Percentiles rank a stretch among this genome's conserved stretches.
Conservation (phyloP, 306 rosid genomes). For the Prunus mira region DNA sequence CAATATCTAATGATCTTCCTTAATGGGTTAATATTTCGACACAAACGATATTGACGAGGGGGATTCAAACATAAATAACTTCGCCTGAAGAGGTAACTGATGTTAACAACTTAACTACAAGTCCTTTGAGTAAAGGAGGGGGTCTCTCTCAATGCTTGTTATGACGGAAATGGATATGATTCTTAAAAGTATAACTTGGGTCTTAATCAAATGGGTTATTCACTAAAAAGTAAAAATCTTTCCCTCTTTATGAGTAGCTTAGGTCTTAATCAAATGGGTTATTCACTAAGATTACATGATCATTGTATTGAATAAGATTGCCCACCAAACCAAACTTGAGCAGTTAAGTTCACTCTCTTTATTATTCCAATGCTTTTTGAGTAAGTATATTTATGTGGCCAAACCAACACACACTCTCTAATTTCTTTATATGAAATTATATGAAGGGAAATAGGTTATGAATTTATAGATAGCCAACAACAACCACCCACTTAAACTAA, state of each 20-base stretch:
- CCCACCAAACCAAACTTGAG: slow-evolving; percentile 6
- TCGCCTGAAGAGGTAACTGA: too few relatives aligned
- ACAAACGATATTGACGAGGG: too few relatives aligned
- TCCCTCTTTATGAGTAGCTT: not conserved
- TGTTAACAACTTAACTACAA: too few relatives aligned
- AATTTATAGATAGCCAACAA: not conserved
- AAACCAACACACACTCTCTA: slow-evolving; percentile 1
- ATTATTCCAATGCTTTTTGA: not conserved
- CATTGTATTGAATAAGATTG: slow-evolving; percentile 14
- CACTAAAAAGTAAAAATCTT: not conserved
- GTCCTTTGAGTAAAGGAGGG: slow-evolving; percentile 1
- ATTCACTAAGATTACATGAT: slow-evolving; percentile 1
- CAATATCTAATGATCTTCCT: too few relatives aligned
- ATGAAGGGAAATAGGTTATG: not conserved
- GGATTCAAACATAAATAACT: too few relatives aligned
- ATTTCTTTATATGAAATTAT: not conserved
- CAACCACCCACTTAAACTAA: slow-evolving; percentile 18
- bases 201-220: slow-evolving; percentile 32
- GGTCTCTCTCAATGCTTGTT: slow-evolving; percentile 25
- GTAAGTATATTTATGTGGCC: not conserved
- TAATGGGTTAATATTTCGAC: too few relatives aligned
- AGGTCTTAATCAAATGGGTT: not conserved
- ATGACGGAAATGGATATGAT: slow-evolving; percentile 19
- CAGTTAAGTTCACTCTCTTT: too few relatives aligned
- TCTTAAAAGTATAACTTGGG: slow-evolving; percentile 20